A percentile compares a stretch with the other conserved stretches of the same genome.
Conservation (phyloP, 2,329 filamentous ascomycete genomes). For the Cladosporium cucumerinum region DNA sequence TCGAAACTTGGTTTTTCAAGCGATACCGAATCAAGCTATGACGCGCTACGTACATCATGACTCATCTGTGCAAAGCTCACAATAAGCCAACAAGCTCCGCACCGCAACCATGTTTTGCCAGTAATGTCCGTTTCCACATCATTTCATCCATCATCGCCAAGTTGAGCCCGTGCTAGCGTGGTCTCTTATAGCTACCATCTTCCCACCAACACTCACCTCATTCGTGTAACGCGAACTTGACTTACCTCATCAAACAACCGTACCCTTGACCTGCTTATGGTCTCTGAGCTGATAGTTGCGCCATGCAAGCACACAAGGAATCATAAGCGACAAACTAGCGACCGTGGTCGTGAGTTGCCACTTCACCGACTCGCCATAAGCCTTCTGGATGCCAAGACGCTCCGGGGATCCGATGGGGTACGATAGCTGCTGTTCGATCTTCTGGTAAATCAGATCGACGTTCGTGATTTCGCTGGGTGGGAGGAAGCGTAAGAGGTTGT, state of each 20-base stretch:
- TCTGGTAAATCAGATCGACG: conserved; percentile 34
- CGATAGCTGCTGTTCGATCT: conserved; percentile 36
- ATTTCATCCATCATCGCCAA: neutral
- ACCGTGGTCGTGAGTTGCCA: conserved; percentile 41
- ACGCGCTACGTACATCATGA: neutral
- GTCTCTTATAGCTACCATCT: neutral
- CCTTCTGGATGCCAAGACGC: conserved; percentile 43
- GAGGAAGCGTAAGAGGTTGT: conserved; percentile 19
- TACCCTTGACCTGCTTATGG: conserved; percentile 28
- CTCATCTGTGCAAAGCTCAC: neutral
- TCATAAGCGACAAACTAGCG: conserved; percentile 28
- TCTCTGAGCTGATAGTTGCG: conserved; percentile 35
- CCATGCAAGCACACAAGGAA: conserved; percentile 32
- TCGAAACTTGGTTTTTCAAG: neutral
- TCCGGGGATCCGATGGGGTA: conserved; percentile 43
- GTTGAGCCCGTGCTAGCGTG: neutral
- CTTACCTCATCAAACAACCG: neutral
- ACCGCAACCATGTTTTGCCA: neutral
- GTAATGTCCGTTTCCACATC: neutral
- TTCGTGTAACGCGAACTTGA: neutral
- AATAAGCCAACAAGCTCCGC: neutral
- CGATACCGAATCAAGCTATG: neutral
- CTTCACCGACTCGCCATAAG: conserved; percentile 49
- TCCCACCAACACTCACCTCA: neutral
- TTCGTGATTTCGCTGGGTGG: conserved; percentile 28